Evolutionary conservation across 2,329 filamentous ascomycete species (phyloP), one percentile per base, ranked within the genome.

Genomic region (Ophiostoma ulmi): DNA sequence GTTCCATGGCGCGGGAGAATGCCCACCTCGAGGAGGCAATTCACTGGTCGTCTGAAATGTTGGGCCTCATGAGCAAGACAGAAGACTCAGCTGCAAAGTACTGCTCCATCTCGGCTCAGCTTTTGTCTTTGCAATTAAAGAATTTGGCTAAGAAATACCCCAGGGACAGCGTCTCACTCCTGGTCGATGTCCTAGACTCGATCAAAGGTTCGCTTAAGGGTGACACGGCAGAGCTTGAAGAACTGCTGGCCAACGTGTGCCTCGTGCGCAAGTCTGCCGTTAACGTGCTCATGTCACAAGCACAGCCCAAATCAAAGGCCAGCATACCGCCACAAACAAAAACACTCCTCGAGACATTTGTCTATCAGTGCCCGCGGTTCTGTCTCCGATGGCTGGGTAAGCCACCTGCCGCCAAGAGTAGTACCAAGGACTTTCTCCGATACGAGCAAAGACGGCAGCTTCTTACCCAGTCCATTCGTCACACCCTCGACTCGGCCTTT

Each of bases 361-460:
- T 90, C 35, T 80, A 86, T 39, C 83, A 86, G 70, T 85, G 87
- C 72, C 88, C 88, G 14, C 83, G 87, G 2, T 88, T 90, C 75
- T 81, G 84, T 66, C 79, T 86, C 7, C 83, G 88, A 65, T 90
- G 88, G 86, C 79, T 90, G 2, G 88, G 88, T 14, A 86, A 86
- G 70, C 79, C 83, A 1, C 86, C 87, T 0, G 80, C 79, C 5
- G 81, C 82, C 14, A 82, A 83, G 44, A 82, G 84, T 26, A 78
- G 80, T 14, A 81, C 86, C 8, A 90, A 90, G 74, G 85, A 87
- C 11, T 79, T 85, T 48, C 76, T 89, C 39, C 85, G 88, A 52
- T 88, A 88, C 75, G 87, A 90, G 73, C 86, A 90, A 73, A 82
- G 87, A 52, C 83, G 85, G 48, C 83, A 86, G 70, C 75, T 84